Percentiles rank a stretch among this genome's conserved stretches.
phyloP scores from a whole-genome alignment of 306 rosid species.

The Abrus pulchellus region DNA sequence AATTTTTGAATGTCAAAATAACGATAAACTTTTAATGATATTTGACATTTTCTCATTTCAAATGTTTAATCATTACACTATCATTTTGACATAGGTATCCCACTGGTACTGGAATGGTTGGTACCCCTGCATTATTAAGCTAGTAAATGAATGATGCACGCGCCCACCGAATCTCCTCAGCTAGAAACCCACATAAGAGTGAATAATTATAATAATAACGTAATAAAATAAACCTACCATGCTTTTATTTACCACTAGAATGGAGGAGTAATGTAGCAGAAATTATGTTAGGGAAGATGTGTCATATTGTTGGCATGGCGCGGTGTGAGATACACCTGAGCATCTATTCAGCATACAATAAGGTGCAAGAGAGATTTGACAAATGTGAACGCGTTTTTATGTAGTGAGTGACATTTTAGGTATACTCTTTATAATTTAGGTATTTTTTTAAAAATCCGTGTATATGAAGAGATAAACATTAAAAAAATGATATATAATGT shows the following conservation, averaged over 20 bases:
- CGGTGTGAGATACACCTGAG: conserved; percentile 16
- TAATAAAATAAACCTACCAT: neutral
- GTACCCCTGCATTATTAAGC: conserved; percentile 6
- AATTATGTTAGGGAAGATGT: conserved; percentile 16
- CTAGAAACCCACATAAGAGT: neutral
- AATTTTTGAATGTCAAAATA: conserved; percentile 29
- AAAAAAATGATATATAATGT: no score
- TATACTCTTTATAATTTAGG: no score
- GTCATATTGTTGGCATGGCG: conserved; percentile 37
- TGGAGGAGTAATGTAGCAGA: neutral
- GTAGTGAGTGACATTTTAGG: no score
- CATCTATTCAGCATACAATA: conserved; percentile 33
- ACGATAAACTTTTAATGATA: conserved; percentile 39
- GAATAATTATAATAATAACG: no score
- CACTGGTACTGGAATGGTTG: conserved; percentile 26
- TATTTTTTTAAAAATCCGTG: no score
- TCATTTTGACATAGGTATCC: conserved; percentile 27
- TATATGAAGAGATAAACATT: no score
- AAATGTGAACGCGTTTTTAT: conserved; percentile 34
- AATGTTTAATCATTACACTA: conserved; percentile 32
- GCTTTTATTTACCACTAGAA: conserved; percentile 19
- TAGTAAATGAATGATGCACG: neutral
- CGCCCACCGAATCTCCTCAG: neutral
- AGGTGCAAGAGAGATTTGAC: conserved; percentile 13
- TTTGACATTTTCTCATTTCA: conserved; percentile 26